Percentiles rank a stretch among this genome's conserved stretches.
phyloP scores from a whole-genome alignment of 805 yeast species.

The Candida broadrunensis region DNA sequence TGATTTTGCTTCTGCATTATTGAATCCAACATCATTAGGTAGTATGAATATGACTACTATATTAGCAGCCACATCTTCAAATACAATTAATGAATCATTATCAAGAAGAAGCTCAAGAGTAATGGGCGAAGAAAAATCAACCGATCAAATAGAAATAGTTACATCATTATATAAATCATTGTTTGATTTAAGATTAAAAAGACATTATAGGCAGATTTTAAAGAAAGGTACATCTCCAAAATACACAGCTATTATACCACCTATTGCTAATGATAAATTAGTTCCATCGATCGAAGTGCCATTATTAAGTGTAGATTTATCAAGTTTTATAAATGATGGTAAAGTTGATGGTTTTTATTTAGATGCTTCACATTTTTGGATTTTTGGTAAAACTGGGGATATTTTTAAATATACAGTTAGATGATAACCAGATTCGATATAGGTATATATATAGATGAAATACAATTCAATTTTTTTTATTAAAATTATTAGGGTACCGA shows the following conservation, averaged over 20 bases:
- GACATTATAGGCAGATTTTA: conserved; percentile 23
- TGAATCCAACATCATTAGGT: conserved; percentile 7
- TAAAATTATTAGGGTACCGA: no score
- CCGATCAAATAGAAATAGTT: conserved; percentile 23
- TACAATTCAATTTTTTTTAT: no score
- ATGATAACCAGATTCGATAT: no score
- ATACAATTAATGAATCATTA: not conserved
- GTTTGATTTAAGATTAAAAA: conserved; percentile 31
- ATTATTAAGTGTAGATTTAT: conserved; percentile 28
- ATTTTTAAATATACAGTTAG: conserved; percentile 24
- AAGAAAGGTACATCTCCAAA: conserved; percentile 9
- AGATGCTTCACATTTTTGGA: conserved; percentile 29
- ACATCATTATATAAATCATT: conserved; percentile 31
- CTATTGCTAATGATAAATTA: conserved; percentile 32
- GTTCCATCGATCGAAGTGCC: conserved; percentile 41
- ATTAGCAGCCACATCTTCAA: conserved; percentile 5
- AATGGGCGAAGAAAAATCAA: conserved; percentile 1
- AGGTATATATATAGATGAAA: no score
- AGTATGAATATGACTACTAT: conserved; percentile 23
- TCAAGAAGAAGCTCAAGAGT: not conserved
- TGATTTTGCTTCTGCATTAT: conserved; percentile 1
- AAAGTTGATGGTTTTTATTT: conserved; percentile 31
- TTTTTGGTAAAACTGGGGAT: conserved; percentile 40
- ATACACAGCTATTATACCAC: conserved; percentile 28
- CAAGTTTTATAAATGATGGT: conserved; percentile 31